Conservation (phyloP, 805 yeast species). For the Metschnikowia aberdeeniae region DNA sequence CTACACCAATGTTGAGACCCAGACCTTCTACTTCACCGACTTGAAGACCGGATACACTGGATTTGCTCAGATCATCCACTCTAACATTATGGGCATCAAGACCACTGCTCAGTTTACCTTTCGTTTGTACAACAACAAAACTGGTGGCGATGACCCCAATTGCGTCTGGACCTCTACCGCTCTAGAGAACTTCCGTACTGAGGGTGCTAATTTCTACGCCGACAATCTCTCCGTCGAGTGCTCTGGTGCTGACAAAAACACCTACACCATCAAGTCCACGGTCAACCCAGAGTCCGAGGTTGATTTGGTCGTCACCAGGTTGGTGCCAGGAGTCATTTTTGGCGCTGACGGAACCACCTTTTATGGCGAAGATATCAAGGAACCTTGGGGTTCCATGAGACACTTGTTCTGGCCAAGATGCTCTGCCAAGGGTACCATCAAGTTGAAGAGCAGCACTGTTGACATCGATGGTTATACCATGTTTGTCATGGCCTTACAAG, state of each 20-base stretch:
- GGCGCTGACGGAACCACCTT: conserved; percentile 83
- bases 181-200: conserved; percentile 69
- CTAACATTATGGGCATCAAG: conserved; percentile 83
- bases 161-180: conserved; percentile 89
- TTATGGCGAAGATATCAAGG: conserved; percentile 76
- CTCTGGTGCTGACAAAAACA: conserved; percentile 45
- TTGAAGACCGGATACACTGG: conserved; percentile 64
- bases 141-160: conserved; percentile 35
- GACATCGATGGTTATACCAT: conserved; percentile 53
- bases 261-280: conserved; percentile 49
- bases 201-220: conserved; percentile 78
- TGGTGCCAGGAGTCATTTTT: conserved; percentile 80
- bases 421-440: conserved; percentile 60
- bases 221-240: conserved; percentile 63
- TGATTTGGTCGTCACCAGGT: conserved; percentile 58
- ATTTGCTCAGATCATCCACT: conserved; percentile 92
- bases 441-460: conserved; percentile 33
- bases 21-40: conserved; percentile 80
- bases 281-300: conserved; percentile 70
- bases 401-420: conserved; percentile 97
- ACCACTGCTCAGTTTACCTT: conserved; percentile 93
- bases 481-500: conserved; percentile 96
- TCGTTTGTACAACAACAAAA: conserved; percentile 58
- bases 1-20: conserved; percentile 92
- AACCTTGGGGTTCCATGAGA: conserved; percentile 98